Evolutionary conservation across 2,329 filamentous ascomycete species (phyloP).

Genomic region (Cercospora sp.): DNA sequence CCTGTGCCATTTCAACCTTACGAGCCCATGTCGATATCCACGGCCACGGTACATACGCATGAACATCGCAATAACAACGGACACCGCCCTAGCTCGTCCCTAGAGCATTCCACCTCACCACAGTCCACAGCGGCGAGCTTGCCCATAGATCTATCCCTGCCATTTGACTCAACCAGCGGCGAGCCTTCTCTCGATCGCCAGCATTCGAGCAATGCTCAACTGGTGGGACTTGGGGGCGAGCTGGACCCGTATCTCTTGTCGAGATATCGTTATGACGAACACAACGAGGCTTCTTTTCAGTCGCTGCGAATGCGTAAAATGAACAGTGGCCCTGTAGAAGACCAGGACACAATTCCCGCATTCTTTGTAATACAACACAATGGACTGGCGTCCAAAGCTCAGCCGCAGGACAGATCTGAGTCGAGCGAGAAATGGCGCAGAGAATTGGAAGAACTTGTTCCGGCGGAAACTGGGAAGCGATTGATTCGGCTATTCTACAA

Average conservation of each 20-base stretch:
- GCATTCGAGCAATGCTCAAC: conserved; percentile 36
- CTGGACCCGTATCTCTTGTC: conserved; percentile 39
- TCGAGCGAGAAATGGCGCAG: conserved; percentile 33
- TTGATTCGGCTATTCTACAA: conserved; percentile 46
- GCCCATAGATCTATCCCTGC: conserved; percentile 30
- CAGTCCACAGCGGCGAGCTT: conserved; percentile 24
- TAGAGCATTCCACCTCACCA: conserved; percentile 33
- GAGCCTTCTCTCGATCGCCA: conserved; percentile 39
- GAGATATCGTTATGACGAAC: conserved; percentile 38
- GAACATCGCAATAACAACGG: conserved; percentile 14
- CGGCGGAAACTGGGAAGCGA: conserved; percentile 39
- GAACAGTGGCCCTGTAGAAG: conserved; percentile 29
- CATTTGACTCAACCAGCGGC: conserved; percentile 33
- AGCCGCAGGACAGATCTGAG: conserved; percentile 36
- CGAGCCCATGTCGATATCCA: conserved; percentile 31
- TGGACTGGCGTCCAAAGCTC: conserved; percentile 39
- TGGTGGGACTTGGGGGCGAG: conserved; percentile 40
- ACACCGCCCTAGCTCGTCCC: conserved; percentile 26
- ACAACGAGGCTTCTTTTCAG: conserved; percentile 39
- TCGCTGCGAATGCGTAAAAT: conserved; percentile 39
- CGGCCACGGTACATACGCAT: conserved; percentile 24
- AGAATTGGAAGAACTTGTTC: conserved; percentile 38
- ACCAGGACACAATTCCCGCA: conserved; percentile 32
- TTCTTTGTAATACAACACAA: conserved; percentile 43
- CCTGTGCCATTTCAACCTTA: conserved; percentile 33